A percentile compares a stretch with the other conserved stretches of the same genome.
These are phyloP conservation scores for Trichoderma orchidacearum DNA, from an alignment of 495 filamentous ascomycete species.

Conservation along the genomic window DNA sequence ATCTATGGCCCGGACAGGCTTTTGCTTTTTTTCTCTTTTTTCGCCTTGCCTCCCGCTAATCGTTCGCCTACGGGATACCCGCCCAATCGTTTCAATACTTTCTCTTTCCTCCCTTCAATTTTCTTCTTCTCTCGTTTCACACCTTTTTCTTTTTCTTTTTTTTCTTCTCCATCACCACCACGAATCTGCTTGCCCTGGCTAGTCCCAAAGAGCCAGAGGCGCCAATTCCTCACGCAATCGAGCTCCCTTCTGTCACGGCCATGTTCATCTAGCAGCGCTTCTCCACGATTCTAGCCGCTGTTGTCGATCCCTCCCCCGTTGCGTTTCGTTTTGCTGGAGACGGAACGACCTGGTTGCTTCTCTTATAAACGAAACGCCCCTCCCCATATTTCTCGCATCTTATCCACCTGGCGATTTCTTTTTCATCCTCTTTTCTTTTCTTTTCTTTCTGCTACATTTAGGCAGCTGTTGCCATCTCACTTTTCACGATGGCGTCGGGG, in stretches of 20 bases:
- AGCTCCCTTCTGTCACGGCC: not conserved
- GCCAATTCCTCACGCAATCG: not conserved
- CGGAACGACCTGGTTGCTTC: too few species aligned
- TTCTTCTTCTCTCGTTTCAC: not conserved
- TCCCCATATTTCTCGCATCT: not conserved
- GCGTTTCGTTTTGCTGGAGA: too few species aligned
- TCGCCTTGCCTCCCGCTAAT: not conserved
- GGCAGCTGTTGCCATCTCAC: not conserved
- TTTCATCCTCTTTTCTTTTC: not conserved
- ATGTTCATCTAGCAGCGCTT: not conserved
- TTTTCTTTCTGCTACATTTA: not conserved
- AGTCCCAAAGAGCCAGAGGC: not conserved
- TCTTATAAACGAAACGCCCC: not conserved
- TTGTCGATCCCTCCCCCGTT: not conserved
- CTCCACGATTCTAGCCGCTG: not conserved
- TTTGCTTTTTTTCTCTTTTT: not conserved
- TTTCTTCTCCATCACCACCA: not conserved
- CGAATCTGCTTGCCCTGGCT: not conserved
- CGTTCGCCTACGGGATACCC: not conserved
- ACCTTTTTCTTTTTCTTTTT: not conserved
- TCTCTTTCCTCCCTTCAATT: not conserved
- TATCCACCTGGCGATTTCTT: not conserved
- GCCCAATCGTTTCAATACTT: too few species aligned
- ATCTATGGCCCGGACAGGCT: too few species aligned
- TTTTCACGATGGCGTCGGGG: conserved; percentile 46